phyloP scores from a whole-genome alignment of 257 asterid species.

The Salvia splendens region DNA sequence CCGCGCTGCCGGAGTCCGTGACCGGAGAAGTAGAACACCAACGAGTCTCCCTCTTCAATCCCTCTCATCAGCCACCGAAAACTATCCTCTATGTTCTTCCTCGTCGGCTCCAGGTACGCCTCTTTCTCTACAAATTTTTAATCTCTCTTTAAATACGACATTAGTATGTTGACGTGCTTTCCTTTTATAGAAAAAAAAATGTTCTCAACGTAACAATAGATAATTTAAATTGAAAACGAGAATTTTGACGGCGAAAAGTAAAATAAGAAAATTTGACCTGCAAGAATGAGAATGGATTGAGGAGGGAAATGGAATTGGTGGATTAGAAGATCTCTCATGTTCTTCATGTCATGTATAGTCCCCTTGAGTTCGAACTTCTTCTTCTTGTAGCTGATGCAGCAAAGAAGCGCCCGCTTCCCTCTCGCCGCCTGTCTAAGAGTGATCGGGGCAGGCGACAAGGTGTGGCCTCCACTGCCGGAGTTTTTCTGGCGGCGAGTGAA shows the following conservation, averaged over 20 bases:
- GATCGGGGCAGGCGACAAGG: conserved; percentile 15
- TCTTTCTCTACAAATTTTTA: conserved; percentile 45
- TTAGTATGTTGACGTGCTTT: no score
- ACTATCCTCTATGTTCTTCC: conserved; percentile 39
- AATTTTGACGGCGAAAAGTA: no score
- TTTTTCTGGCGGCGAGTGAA: conserved; percentile 28
- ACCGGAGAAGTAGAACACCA: conserved; percentile 44
- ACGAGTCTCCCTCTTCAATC: conserved; percentile 38
- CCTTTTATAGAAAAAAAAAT: no score
- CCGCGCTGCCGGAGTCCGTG: conserved; percentile 38
- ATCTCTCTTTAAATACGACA: no score
- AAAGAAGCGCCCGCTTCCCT: conserved; percentile 62
- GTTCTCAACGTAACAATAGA: no score
- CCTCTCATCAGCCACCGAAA: conserved; percentile 43
- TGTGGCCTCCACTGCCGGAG: conserved; percentile 10
- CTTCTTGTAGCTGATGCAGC: conserved; percentile 63
- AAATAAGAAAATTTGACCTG: conserved; percentile 37
- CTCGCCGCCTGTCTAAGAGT: conserved; percentile 35
- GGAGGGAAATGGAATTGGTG: conserved; percentile 42
- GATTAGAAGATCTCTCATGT: conserved; percentile 46
- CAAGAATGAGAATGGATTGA: conserved; percentile 55
- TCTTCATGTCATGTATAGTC: conserved; percentile 46
- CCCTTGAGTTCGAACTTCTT: conserved; percentile 55
- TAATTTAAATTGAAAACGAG: no score
- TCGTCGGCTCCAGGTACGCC: conserved; percentile 48